A percentile compares a stretch with the other conserved stretches of the same genome.
phyloP scores from a whole-genome alignment of 108 stramenopile species.

The Cyclotella distinguenda region DNA sequence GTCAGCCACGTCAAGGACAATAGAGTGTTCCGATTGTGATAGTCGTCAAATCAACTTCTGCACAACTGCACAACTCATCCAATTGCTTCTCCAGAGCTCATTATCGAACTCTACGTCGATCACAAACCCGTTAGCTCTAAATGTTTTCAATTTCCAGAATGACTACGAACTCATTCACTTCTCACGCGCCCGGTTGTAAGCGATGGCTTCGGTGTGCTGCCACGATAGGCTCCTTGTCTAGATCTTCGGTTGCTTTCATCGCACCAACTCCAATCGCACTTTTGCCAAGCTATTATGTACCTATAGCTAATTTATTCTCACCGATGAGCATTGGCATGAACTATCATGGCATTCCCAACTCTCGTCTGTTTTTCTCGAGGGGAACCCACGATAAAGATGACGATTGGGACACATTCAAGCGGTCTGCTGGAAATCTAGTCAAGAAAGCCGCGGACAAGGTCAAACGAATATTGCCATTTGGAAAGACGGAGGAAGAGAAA shows the following conservation, averaged over 20 bases:
- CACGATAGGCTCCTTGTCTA: conserved; percentile 20
- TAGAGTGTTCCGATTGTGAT: too few species aligned
- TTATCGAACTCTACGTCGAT: too few species aligned
- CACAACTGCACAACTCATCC: too few species aligned
- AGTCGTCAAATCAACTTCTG: too few species aligned
- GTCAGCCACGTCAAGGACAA: too few species aligned
- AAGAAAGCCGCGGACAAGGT: conserved; percentile 38
- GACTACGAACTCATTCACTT: background rate
- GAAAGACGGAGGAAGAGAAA: conserved; percentile 59
- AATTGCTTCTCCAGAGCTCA: too few species aligned
- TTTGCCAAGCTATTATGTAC: too few species aligned
- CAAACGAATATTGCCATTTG: conserved; percentile 40
- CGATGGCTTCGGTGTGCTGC: conserved; percentile 23
- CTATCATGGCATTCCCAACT: background rate
- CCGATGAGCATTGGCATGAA: background rate
- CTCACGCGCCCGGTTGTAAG: conserved; percentile 2
- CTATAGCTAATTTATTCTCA: background rate
- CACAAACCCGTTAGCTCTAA: background rate
- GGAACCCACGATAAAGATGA: conserved; percentile 20
- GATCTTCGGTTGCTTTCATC: conserved; percentile 28
- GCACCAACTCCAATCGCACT: background rate
- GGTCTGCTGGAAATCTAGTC: conserved; percentile 32
- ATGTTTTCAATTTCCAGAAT: conserved; percentile 10
- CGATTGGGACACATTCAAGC: conserved; percentile 43
- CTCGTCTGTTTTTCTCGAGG: conserved; percentile 33